A percentile compares a stretch with the other conserved stretches of the same genome.
These are phyloP conservation scores for Choricystis sp. DNA, from an alignment of 139 green algal genomes.

Conservation along the genomic window DNA sequence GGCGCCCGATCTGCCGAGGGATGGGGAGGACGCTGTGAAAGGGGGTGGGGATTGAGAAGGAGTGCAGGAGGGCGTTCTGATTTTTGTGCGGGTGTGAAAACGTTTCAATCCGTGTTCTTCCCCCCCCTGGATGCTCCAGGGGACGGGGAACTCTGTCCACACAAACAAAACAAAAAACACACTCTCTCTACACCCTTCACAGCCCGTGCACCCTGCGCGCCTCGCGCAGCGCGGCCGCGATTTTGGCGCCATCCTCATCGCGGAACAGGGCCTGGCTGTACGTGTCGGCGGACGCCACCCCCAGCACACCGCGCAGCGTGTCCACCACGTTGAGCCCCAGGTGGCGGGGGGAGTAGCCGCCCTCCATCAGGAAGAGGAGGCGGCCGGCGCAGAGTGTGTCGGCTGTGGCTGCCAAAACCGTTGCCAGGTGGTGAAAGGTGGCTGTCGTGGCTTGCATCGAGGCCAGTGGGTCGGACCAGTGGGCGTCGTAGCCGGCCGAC, in stretches of 20 bases:
- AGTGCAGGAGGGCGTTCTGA: background rate
- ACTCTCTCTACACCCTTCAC: slow-evolving; percentile 9
- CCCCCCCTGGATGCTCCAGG: too few relatives aligned
- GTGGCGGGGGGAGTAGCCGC: slow-evolving; percentile 50
- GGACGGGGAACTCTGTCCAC: too few relatives aligned
- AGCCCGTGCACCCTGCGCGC: slow-evolving; percentile 19
- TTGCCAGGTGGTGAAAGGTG: slow-evolving; percentile 52
- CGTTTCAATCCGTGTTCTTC: too few relatives aligned
- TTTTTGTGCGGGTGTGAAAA: too few relatives aligned
- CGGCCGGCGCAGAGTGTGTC: slow-evolving; percentile 45
- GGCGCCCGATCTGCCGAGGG: background rate
- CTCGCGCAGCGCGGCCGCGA: slow-evolving; percentile 16
- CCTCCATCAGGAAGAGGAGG: slow-evolving; percentile 72
- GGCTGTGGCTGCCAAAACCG: slow-evolving; percentile 17
- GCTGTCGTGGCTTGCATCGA: slow-evolving; percentile 52
- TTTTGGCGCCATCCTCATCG: slow-evolving; percentile 31
- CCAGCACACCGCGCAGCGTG: slow-evolving; percentile 44
- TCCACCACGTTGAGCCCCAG: slow-evolving; percentile 56
- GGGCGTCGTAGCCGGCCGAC: slow-evolving; percentile 67
- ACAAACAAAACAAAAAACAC: background rate
- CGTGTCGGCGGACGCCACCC: slow-evolving; percentile 10
- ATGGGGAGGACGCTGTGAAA: background rate
- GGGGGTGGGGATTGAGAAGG: background rate
- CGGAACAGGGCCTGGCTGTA: slow-evolving; percentile 22
- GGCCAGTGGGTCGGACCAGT: slow-evolving; percentile 65